These are phyloP conservation scores for Forsythia suspensa DNA, from an alignment of 257 asterid species.

Conservation along the genomic window DNA sequence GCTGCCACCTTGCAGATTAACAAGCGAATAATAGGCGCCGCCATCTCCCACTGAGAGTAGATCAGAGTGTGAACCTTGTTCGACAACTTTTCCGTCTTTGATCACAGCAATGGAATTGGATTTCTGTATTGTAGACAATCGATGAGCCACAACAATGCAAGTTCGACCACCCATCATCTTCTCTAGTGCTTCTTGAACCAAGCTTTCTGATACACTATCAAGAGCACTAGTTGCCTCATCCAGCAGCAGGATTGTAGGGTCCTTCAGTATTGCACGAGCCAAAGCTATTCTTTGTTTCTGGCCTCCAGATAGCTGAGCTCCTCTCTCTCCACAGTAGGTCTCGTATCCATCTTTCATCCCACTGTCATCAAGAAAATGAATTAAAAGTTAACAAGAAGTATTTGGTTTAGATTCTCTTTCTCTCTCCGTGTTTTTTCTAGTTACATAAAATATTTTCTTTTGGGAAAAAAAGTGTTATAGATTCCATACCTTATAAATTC, in stretches of 20 bases:
- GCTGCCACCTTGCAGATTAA: constrained; percentile 50
- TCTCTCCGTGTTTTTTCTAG: not conserved
- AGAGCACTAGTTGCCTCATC: constrained; percentile 90
- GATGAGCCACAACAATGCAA: constrained; percentile 77
- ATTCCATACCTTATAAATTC: constrained; percentile 65
- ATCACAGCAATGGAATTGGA: constrained; percentile 70
- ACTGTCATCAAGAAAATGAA: constrained; percentile 35
- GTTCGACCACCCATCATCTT: constrained; percentile 75
- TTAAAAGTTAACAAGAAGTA: not conserved
- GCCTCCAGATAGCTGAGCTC: constrained; percentile 77
- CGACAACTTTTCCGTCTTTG: constrained; percentile 66
- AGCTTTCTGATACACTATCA: constrained; percentile 72
- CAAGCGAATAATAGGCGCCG: constrained; percentile 62
- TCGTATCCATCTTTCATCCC: constrained; percentile 80
- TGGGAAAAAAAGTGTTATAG: not conserved
- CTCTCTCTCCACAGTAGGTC: constrained; percentile 78
- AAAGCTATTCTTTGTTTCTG: constrained; percentile 77
- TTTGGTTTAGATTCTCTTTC: not conserved
- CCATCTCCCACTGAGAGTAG: constrained; percentile 54
- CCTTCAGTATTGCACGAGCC: constrained; percentile 79
- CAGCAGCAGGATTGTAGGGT: constrained; percentile 60
- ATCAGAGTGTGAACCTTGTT: constrained; percentile 75
- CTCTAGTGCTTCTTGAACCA: constrained; percentile 75
- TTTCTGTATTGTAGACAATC: constrained; percentile 68
- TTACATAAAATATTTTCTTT: not conserved